Evolutionary conservation across 805 yeast species (phyloP), one percentile per base, ranked within the genome.

Genomic region (Barnettozyma siamensis): DNA sequence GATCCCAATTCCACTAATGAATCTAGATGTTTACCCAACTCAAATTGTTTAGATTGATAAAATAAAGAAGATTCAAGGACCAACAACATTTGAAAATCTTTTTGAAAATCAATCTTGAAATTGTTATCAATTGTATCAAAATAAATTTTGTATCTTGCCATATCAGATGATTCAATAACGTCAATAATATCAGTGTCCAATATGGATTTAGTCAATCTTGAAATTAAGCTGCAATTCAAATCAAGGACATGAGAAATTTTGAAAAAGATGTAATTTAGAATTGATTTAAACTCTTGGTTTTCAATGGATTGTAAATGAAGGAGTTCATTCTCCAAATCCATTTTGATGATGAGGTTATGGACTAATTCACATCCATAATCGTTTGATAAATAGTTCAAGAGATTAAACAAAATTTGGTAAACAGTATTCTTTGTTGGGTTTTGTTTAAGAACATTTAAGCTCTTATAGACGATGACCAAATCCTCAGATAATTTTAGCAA

Each of bases 81-180:
- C 2, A 47, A 30, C 1, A 45, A 26, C 37, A 51, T 30, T 10
- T 49, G 53, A 20, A 37, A 51, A 23, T 57, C 58, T 8, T 34
- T 42, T 7, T n/a, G 16, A 35, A 44, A 49, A 28, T 55, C 47
- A 2, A 40, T 41, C 24, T 48, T 51, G 26, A 45, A 37, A 41
- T 57, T 55, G 24, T 57, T 58, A 33, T 57, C 59, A 36, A 55
- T 45, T 5, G 50, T 36, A 33, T 57, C 61, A 45, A 57, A 52
- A 2, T 49, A 21, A 5, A 55, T 44, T 39, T 51, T 50, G 38
- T 44, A 55, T 26, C 57, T 42, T 3, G 56, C 52, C 21, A 40
- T 32, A 3, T 31, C 43, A 1, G 58, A 48, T 7, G 44, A 29
- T 12, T 45, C 45, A 17, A 56, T 31, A 1, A 49, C 50, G 19